Evolutionary conservation across 2,329 filamentous ascomycete genomes (phyloP), one percentile per base, ranked within the genome.

Genomic region (Ophiostoma australiae): DNA sequence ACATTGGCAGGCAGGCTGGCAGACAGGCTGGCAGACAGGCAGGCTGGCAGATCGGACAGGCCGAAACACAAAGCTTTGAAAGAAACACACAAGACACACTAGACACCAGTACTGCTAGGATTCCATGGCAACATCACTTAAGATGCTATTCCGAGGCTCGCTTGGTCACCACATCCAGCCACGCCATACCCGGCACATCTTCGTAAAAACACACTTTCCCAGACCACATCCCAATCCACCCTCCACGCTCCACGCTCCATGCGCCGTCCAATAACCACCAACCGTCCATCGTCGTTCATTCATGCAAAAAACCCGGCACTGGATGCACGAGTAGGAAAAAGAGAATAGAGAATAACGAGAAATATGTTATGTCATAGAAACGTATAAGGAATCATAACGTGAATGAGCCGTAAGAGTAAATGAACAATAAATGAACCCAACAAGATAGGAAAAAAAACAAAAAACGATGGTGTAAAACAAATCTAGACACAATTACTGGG

Each of bases 401-500:
- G 37, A 68, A 68, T 68, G 70, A 70, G 67, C 65, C 37, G 70
- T 52, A 55, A 15, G 48, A 37, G 35, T 35, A 20, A 44, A 66
- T 48, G 44, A 66, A 37, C 8, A 66, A 52, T 37, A 65, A 31
- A 41, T 4, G 44, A 15, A 67, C 10, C 35, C 37, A 31, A 44
- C 35, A 23, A 48, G 11, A 41, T 11, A 41, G 13, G 11, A 41
- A 15, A 41, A 41, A 10, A 41, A 61, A 31, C n/a, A n/a, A 17
- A 37, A 48, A 48, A 48, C 33, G 17, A 11, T n/a, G 4, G n/a
- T 8, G 15, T 23, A 27, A 33, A 35, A 13, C 23, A 41, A 48
- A 48, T 27, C 20, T 37, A 27, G 48, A 68, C 41, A 55, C 1
- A 15, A 33, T 58, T 94, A 95, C 87, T 95, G 92, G 44, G 91